Conservation (phyloP, 495 filamentous ascomycete genomes). For the Podospora tetraspora region DNA sequence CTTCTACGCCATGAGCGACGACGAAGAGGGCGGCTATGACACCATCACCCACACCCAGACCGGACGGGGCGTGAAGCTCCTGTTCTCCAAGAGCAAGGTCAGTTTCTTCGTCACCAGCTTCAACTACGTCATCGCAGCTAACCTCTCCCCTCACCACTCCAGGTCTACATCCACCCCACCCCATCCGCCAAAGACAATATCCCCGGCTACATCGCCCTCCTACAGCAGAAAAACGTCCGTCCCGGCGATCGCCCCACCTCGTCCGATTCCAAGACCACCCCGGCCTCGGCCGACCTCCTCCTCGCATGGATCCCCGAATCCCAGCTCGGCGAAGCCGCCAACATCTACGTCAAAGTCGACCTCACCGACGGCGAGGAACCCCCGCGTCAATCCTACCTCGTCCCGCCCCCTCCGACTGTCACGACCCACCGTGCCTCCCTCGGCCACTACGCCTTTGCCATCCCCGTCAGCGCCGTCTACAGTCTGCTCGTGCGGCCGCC, state of each 20-base stretch:
- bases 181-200: slow-evolving; percentile 94
- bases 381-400: slow-evolving; percentile 81
- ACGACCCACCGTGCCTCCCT: slow-evolving; percentile 63
- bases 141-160: neutral
- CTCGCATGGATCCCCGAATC: slow-evolving; percentile 94
- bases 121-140: slow-evolving; percentile 4
- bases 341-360: slow-evolving; percentile 93
- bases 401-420: slow-evolving; percentile 83
- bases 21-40: slow-evolving; percentile 91
- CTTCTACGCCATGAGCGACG: slow-evolving; percentile 95
- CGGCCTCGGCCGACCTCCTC: slow-evolving; percentile 61
- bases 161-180: slow-evolving; percentile 97
- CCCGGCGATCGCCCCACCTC: slow-evolving; percentile 42
- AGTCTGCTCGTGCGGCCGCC: slow-evolving; percentile 86
- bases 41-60: slow-evolving; percentile 82
- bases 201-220: slow-evolving; percentile 86
- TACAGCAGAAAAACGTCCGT: slow-evolving; percentile 73
- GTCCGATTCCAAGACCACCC: slow-evolving; percentile 44
- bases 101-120: slow-evolving; percentile 13
- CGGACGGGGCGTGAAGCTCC: slow-evolving; percentile 84
- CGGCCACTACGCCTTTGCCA: slow-evolving; percentile 85
- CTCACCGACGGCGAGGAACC: slow-evolving; percentile 72
- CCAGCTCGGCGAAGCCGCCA: slow-evolving; percentile 76
- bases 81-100: slow-evolving; percentile 96
- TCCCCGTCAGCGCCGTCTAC: slow-evolving; percentile 86